These are phyloP conservation scores for Tetradesmus lagerheimii DNA, from an alignment of 139 green algal species.

Conservation along the genomic window DNA sequence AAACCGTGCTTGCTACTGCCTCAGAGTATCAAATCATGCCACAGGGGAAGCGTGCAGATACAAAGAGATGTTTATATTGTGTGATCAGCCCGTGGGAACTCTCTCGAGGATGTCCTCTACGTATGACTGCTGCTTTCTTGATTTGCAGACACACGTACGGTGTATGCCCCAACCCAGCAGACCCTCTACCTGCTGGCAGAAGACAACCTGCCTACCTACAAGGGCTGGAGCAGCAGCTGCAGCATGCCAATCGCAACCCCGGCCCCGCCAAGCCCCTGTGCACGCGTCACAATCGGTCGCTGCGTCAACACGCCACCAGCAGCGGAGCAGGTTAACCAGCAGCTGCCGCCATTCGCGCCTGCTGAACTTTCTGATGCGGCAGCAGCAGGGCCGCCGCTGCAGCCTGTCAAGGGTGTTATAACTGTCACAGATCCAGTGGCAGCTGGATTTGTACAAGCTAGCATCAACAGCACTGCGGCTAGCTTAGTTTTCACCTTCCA, in stretches of 20 bases:
- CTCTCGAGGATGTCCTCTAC: too few species aligned
- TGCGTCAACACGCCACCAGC: constrained; percentile 41
- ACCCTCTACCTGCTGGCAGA: constrained; percentile 56
- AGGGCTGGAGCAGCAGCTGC: constrained; percentile 56
- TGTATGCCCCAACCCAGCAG: constrained; percentile 29
- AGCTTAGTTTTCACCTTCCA: constrained; percentile 40
- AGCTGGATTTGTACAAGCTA: not conserved
- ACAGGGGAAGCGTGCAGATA: too few species aligned
- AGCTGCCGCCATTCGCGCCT: constrained; percentile 22
- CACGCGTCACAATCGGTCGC: not conserved
- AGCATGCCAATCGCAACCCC: not conserved
- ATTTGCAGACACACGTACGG: constrained; percentile 14
- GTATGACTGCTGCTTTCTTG: not conserved
- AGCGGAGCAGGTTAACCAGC: constrained; percentile 31
- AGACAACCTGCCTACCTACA: constrained; percentile 62
- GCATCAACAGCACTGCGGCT: not conserved
- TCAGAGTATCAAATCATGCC: too few species aligned
- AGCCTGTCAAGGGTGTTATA: constrained; percentile 1
- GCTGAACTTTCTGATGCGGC: not conserved
- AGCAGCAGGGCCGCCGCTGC: not conserved
- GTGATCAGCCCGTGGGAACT: too few species aligned
- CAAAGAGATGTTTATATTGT: too few species aligned
- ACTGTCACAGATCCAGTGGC: not conserved
- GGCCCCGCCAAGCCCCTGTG: constrained; percentile 38
- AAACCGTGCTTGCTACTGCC: too few species aligned